Evolutionary conservation across 345 rosid genomes (phyloP), one percentile per base, ranked within the genome.

Genomic region (Syzygium grande): DNA sequence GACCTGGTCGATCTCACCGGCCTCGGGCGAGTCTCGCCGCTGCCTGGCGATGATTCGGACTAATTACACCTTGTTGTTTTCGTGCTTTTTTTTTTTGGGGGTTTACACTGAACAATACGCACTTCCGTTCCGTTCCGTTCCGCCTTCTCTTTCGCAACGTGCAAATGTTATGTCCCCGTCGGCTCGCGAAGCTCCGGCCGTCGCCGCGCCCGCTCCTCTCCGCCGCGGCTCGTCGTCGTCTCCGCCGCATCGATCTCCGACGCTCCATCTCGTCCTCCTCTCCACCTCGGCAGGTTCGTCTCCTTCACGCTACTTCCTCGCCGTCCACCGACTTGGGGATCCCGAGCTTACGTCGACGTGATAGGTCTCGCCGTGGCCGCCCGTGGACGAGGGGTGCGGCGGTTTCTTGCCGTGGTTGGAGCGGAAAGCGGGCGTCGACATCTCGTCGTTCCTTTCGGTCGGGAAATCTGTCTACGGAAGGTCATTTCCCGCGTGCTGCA

Each of bases 391-490:
- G 85, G 95, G 88, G 5, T 92, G 91, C 87, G 89, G 84, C 63
- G 95, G 90, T 55, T 97, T 97, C 90, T 91, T 97, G 92, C 96
- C 97, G 11, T 97, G 99, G 98, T 88, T 97, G 90, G 96, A 95
- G 90, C 86, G 61, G 38, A 93, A 91, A 89, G 93, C 98, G 84
- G 95, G 96, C 85, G 90, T 78, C n/a, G 90, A 92, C 88, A 89
- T 97, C 58, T 93, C 96, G 3, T 88, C 94, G 7, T 86, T 88
- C 86, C 95, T 96, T 78, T 92, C 94, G 14, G 93, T 96, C n/a
- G 97, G 98, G 53, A 95, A 89, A 91, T 96, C 98, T 23, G 79
- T 80, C n/a, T 87, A 90, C 63, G 97, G 98, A 86, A 94, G 98
- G 99, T 95, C 87, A 63, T 25, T 38, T 79, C 49, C 49, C 25